Percentiles rank a stretch among this genome's conserved stretches.
phyloP scores from a whole-genome alignment of 345 rosid species.

The Lumnitzera littorea region DNA sequence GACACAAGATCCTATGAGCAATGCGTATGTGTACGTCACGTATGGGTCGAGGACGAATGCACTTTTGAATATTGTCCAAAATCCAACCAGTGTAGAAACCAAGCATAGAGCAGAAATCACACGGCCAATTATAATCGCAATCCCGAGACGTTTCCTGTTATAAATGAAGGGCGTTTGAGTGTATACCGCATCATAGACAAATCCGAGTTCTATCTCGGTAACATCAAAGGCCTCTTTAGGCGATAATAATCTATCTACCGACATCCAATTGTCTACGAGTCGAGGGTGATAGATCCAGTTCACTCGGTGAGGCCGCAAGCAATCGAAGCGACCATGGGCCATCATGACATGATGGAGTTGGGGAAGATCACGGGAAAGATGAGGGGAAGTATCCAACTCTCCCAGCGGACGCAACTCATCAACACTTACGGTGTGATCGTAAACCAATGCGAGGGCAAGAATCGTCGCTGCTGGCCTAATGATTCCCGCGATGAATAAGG shows the following conservation, averaged over 20 bases:
- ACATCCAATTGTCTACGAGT: neutral
- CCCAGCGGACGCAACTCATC: too few species aligned
- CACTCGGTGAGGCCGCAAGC: neutral
- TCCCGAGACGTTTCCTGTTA: too few species aligned
- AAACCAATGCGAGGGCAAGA: too few species aligned
- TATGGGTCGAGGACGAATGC: neutral
- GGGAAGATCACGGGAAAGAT: too few species aligned
- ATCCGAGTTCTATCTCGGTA: constrained; percentile 1
- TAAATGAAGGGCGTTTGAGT: neutral
- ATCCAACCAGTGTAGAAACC: neutral
- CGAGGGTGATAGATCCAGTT: neutral
- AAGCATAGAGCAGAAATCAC: neutral
- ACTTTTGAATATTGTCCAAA: neutral
- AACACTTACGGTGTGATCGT: too few species aligned
- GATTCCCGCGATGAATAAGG: too few species aligned
- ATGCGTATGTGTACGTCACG: neutral
- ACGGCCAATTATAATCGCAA: too few species aligned
- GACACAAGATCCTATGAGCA: neutral
- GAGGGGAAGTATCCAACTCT: too few species aligned
- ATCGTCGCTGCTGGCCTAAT: too few species aligned
- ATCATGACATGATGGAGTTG: too few species aligned
- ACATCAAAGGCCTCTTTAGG: neutral
- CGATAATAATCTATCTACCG: neutral
- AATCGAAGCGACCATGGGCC: too few species aligned
- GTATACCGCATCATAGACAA: neutral